Evolutionary conservation across 2,329 filamentous ascomycete genomes (phyloP).

Genomic region (Ploettnerulaceae sp.): DNA sequence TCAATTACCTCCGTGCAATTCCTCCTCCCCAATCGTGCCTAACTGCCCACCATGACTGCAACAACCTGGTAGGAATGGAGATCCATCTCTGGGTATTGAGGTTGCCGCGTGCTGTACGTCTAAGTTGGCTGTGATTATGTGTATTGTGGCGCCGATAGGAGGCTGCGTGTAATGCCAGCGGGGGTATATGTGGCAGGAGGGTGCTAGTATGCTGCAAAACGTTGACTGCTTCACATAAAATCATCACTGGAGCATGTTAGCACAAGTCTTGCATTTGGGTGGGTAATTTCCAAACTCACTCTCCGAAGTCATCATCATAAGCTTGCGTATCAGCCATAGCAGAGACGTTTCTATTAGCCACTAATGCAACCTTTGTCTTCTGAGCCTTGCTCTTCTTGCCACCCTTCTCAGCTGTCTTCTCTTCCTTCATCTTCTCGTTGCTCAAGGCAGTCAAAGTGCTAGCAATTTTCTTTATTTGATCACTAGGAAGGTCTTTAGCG

Average conservation of each 20-base stretch:
- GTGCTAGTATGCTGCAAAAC: conserved; percentile 13
- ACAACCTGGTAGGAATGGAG: conserved; percentile 1
- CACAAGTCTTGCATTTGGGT: background rate
- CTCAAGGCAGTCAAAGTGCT: conserved; percentile 81
- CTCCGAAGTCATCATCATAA: conserved; percentile 83
- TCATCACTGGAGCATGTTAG: conserved; percentile 50
- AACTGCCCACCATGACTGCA: conserved; percentile 9
- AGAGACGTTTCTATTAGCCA: conserved; percentile 53
- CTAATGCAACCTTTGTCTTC: conserved; percentile 87
- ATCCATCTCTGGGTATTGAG: conserved; percentile 9
- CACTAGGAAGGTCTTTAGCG: conserved; percentile 78
- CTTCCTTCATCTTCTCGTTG: conserved; percentile 98
- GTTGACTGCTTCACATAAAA: conserved; percentile 57
- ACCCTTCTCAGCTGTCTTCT: conserved; percentile 89
- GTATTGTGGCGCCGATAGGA: conserved; percentile 1
- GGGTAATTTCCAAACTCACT: conserved; percentile 53
- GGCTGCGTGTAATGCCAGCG: conserved; percentile 6
- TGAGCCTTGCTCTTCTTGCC: conserved; percentile 96
- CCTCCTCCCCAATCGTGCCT: conserved; percentile 16
- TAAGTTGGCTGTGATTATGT: conserved; percentile 3
- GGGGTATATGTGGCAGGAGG: conserved; percentile 4
- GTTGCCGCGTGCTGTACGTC: conserved; percentile 8
- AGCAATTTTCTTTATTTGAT: conserved; percentile 95
- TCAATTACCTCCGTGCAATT: conserved; percentile 10
- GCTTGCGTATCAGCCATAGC: conserved; percentile 64